Base-by-base conservation (phyloP, 768 basidiomycete species). In the Pulveroboletus frians region DNA sequence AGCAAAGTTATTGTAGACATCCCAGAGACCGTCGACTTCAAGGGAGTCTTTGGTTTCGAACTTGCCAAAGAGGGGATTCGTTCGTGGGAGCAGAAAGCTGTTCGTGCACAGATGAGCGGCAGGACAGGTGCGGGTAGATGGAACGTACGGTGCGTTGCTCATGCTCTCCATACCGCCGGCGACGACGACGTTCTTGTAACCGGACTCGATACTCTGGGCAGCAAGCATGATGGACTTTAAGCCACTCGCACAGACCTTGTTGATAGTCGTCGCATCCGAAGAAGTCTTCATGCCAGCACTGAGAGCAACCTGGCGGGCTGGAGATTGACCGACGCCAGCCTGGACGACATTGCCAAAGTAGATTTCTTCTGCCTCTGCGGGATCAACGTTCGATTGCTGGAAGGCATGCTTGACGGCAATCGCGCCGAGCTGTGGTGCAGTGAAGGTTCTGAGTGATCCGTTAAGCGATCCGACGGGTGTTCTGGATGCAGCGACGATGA, bases 91-190 rank as follows among this genome's bases (percentile, higher is more conserved):
- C 27, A 91, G 79, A 80, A 89, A 92, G 29, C 90, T 89, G 51
- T 52, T 15, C 1, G 32, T 13, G 15, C 8, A 41, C 2, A 40
- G 21, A 47, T 54, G 27, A 49, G 52, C 32, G 39, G 18, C 6
- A 31, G 48, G 46, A 39, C 30, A 11, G n/a, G 53, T 34, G 31
- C 43, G 6, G 51, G 38, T 14, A 47, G 7, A 34, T 36, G 43
- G 43, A 5, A 82, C 95, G 63, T 65, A 97, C 93, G 96, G 96
- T 43, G 93, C 92, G 60, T 97, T 89, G 67, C 90, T 94, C 96
- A 99, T 99, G 74, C 90, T 93, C 75, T 99, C 96, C 92, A 92
- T 96, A 52, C 96, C 96, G 58, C 96, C 96, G 49, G 94, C 94
- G 21, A 84, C 91, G 58, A 96, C 87, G 43, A 96, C 80, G 35